These are phyloP conservation scores for Candida endomychidarum DNA, from an alignment of 805 yeast genomes.

Conservation along the genomic window DNA sequence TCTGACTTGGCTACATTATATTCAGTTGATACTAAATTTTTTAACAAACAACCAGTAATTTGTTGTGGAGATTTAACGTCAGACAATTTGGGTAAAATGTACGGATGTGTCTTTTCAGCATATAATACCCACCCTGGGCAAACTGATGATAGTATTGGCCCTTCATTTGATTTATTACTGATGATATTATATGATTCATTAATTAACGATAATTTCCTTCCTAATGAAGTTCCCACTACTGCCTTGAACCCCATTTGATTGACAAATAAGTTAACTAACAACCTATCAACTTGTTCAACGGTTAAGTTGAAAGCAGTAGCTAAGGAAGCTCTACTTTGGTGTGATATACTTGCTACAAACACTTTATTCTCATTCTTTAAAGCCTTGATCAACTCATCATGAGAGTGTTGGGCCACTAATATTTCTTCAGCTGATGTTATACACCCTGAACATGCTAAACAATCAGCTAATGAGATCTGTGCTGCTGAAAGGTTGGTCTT, in stretches of 20 bases:
- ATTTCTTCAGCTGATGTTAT: slow-evolving; percentile 97
- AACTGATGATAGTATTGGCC: slow-evolving; percentile 66
- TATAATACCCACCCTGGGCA: slow-evolving; percentile 98
- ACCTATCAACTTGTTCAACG: slow-evolving; percentile 58
- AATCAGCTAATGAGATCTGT: slow-evolving; percentile 85
- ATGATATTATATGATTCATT: slow-evolving; percentile 44
- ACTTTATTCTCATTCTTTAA: slow-evolving; percentile 37
- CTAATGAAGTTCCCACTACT: slow-evolving; percentile 83
- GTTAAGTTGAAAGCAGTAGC: slow-evolving; percentile 62
- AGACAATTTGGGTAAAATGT: slow-evolving; percentile 67
- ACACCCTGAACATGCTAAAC: slow-evolving; percentile 96
- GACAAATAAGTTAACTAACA: slow-evolving; percentile 57
- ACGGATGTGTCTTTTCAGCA: slow-evolving; percentile 94
- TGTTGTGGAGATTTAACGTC: slow-evolving; percentile 89
- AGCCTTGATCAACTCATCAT: slow-evolving; percentile 68
- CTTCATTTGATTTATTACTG: slow-evolving; percentile 33
- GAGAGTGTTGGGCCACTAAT: slow-evolving; percentile 85
- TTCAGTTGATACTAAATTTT: slow-evolving; percentile 44
- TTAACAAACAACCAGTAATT: slow-evolving; percentile 79
- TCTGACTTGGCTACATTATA: slow-evolving; percentile 29
- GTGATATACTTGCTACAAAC: slow-evolving; percentile 78
- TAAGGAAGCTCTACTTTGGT: slow-evolving; percentile 81
- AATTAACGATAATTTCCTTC: slow-evolving; percentile 64
- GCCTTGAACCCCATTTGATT: slow-evolving; percentile 65
- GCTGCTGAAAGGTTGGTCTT: slow-evolving; percentile 65